Percentiles rank a stretch among this genome's conserved stretches.
Evolutionary conservation across 345 rosid genomes (phyloP).

Genomic region (Combretum micranthum): DNA sequence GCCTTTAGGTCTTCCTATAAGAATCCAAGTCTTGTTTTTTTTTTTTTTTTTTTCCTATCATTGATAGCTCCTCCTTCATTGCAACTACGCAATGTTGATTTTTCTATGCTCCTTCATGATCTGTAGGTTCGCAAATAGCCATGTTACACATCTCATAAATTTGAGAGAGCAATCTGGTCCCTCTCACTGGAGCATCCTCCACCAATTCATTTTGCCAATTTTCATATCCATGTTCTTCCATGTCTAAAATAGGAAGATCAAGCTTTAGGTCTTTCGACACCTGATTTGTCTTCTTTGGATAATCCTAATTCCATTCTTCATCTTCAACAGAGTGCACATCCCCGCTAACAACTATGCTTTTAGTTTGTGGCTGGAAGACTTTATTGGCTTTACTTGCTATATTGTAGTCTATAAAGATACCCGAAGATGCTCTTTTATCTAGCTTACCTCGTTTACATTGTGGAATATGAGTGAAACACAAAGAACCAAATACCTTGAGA

Average conservation of each 20-base stretch:
- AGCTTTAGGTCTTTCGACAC: slow-evolving; percentile 6
- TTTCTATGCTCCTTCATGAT: neutral
- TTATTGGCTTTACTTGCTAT: slow-evolving; percentile 8
- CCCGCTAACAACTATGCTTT: slow-evolving; percentile 1
- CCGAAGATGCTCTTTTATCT: slow-evolving; percentile 9
- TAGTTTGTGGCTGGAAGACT: neutral
- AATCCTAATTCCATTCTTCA: too few species aligned
- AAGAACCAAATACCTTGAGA: neutral
- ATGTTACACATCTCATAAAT: neutral
- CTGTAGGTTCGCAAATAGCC: neutral
- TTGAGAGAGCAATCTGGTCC: too few species aligned
- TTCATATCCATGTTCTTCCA: too few species aligned
- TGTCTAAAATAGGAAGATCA: slow-evolving; percentile 2
- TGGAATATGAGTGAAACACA: too few species aligned
- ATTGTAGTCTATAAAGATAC: slow-evolving; percentile 11
- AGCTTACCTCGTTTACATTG: slow-evolving; percentile 11
- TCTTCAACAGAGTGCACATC: neutral
- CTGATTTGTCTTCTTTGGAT: too few species aligned
- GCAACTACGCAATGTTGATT: neutral
- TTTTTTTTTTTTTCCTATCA: slow-evolving; percentile 7
- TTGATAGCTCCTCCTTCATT: slow-evolving; percentile 3
- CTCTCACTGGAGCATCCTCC: too few species aligned
- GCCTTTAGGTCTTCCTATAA: neutral
- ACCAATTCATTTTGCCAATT: too few species aligned
- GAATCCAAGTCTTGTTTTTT: slow-evolving; percentile 1